Percentiles rank a stretch among this genome's conserved stretches.
phyloP scores from a whole-genome alignment of 805 yeast species.

The Zygoascus bituminiphila region DNA sequence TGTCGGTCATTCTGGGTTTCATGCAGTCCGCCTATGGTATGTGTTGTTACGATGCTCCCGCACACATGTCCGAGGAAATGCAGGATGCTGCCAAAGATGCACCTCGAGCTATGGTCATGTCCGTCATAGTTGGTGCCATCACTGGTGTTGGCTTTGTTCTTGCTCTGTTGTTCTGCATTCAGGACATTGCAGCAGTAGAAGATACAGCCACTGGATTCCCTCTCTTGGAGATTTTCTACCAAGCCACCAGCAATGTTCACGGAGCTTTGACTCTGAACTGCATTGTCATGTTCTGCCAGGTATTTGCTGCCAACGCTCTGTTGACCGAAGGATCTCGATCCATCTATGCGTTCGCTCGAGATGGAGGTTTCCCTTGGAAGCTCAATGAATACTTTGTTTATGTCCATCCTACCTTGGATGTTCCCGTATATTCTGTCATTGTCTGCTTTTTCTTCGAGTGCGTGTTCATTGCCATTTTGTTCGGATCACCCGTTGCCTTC shows the following conservation, averaged over 20 bases:
- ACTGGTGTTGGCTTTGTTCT: conserved; percentile 21
- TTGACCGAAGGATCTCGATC: conserved; percentile 44
- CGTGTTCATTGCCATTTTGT: conserved; percentile 8
- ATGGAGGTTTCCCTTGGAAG: conserved; percentile 57
- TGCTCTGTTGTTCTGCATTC: conserved; percentile 16
- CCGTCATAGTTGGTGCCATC: conserved; percentile 30
- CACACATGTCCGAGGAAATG: conserved; percentile 56
- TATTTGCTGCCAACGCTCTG: conserved; percentile 14
- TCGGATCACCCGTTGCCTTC: conserved; percentile 13
- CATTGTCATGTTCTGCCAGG: conserved; percentile 17
- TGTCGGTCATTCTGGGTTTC: conserved; percentile 13
- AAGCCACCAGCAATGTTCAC: conserved; percentile 15
- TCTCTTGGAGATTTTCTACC: conserved; percentile 18
- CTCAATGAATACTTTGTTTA: conserved; percentile 5
- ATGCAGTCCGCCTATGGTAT: conserved; percentile 32
- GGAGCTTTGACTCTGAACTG: conserved; percentile 16
- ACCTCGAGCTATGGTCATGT: conserved; percentile 50
- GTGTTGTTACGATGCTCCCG: conserved; percentile 61
- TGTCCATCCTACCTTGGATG: conserved; percentile 7
- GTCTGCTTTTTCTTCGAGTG: conserved; percentile 7
- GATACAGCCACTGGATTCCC: conserved; percentile 20
- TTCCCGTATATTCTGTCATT: conserved; percentile 5
- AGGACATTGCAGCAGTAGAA: conserved; percentile 17
- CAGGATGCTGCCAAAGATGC: conserved; percentile 52
- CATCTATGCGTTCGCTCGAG: conserved; percentile 78